Evolutionary conservation across 306 rosid species (phyloP), one percentile per base, ranked within the genome.

Genomic region (Herpetospermum pedunculosum): DNA sequence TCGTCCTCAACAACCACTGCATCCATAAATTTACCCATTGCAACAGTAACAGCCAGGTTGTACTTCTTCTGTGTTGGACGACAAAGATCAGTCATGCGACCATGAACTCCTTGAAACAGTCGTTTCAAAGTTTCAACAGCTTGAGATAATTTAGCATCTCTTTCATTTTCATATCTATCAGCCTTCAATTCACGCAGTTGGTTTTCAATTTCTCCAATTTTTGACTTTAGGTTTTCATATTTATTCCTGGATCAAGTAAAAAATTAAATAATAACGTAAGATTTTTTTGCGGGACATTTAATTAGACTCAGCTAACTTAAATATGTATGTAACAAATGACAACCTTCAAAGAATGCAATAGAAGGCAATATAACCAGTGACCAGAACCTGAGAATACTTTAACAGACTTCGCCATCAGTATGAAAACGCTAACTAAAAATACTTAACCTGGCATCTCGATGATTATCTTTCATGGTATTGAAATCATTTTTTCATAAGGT

Each of bases 11-110:
- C 99, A 43, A 95, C 96, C 16, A 91, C 99, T 69, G 97, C 99
- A 83, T 95, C 99, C 99, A 95, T 95, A 82, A 95, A 95, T 84
- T 78, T 95, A 82, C 99, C 99, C 99, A 95, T 91, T 32, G 97
- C 97, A 87, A 95, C 97, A 77, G 99, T 95, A 79, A 95, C 91
- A 64, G 99, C 96, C 21, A 95, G 92, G 82, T 95, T 95, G 82
- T 88, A 95, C 85, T 89, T 95, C 85, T 91, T 88, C 83, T 89
- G 97, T 57, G 96, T 91, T 81, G 97, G 96, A 85, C 97, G 88
- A 77, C 97, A 91, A 82, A 95, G 99, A 72, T 95, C 96, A 58
- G 96, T 95, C 90, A 91, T 92, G 81, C 99, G 99, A 72, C 99
- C 99, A 71, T 95, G 97, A 62, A 95, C 99, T 82, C 99, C 99